These are phyloP conservation scores for Boletales sp. DNA, from an alignment of 768 basidiomycete genomes.

Conservation along the genomic window DNA sequence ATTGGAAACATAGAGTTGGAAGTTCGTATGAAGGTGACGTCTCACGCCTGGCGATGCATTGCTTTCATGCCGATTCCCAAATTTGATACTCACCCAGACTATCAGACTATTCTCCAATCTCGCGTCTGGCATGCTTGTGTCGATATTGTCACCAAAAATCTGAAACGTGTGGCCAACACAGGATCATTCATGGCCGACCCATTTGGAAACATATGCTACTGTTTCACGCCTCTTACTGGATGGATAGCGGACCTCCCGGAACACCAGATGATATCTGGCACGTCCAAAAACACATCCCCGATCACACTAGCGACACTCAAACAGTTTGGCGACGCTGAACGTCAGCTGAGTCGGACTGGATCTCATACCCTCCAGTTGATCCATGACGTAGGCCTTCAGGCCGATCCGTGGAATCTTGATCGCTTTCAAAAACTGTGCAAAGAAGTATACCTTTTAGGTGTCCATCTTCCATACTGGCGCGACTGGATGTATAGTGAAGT, in stretches of 20 bases:
- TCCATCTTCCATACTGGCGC: too few relatives aligned
- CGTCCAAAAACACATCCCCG: slow-evolving; percentile 6
- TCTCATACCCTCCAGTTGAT: slow-evolving; percentile 3
- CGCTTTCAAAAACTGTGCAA: slow-evolving; percentile 12
- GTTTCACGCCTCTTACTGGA: slow-evolving; percentile 10
- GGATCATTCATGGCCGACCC: slow-evolving; percentile 30
- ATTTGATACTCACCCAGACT: slow-evolving; percentile 17
- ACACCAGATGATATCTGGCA: slow-evolving; percentile 8
- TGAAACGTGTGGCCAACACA: slow-evolving; percentile 28
- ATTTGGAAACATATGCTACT: background rate
- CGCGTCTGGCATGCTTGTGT: slow-evolving; percentile 30
- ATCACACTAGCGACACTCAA: too few relatives aligned
- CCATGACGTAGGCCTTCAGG: background rate
- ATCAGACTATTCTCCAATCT: slow-evolving; percentile 21
- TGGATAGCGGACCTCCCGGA: slow-evolving; percentile 17
- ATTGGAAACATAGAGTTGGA: slow-evolving; percentile 9
- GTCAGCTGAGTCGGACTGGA: too few relatives aligned
- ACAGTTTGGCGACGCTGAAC: too few relatives aligned
- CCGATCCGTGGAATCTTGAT: slow-evolving; percentile 24
- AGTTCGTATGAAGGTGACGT: background rate
- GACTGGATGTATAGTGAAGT: too few relatives aligned
- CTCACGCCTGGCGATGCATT: slow-evolving; percentile 12
- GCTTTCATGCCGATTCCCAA: slow-evolving; percentile 28
- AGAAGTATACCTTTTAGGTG: too few relatives aligned
- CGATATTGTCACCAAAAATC: slow-evolving; percentile 24